phyloP scores from a whole-genome alignment of 768 basidiomycete species.

The Russula compacta region DNA sequence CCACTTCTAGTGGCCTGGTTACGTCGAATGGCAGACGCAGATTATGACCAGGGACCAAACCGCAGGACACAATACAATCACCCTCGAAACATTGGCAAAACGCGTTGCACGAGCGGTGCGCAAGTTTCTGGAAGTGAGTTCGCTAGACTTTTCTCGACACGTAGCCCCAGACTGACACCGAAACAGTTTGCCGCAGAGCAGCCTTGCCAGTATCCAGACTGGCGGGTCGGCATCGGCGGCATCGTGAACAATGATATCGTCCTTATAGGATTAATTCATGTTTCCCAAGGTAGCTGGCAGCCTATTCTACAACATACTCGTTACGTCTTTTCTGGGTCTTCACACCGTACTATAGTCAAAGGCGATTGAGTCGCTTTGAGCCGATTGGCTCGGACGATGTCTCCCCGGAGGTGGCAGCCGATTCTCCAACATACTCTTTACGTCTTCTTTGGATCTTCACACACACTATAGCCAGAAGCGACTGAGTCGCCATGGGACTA shows the following conservation, averaged over 20 bases:
- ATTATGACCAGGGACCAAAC: slow-evolving; percentile 12
- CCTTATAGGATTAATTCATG: slow-evolving; percentile 9
- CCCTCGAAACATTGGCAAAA: not conserved
- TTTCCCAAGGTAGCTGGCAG: slow-evolving; percentile 15
- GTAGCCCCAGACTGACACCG: not conserved
- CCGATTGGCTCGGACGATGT: too few relatives aligned
- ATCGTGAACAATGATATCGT: slow-evolving; percentile 8
- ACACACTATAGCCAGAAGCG: too few relatives aligned
- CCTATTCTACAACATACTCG: slow-evolving; percentile 7
- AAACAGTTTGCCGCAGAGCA: not conserved
- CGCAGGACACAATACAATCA: not conserved
- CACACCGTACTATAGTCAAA: not conserved
- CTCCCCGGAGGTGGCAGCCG: too few relatives aligned
- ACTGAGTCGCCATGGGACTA: too few relatives aligned
- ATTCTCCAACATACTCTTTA: too few relatives aligned
- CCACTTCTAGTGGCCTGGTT: slow-evolving; percentile 9
- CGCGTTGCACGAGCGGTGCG: slow-evolving; percentile 2
- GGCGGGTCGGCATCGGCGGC: slow-evolving; percentile 5
- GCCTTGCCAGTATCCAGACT: not conserved
- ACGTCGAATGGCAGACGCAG: not conserved
- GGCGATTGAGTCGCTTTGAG: not conserved
- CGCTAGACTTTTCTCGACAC: not conserved
- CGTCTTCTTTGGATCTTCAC: too few relatives aligned
- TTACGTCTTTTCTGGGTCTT: not conserved
- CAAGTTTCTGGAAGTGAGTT: slow-evolving; percentile 7